Base-by-base conservation (phyloP, 2,329 filamentous ascomycete species). In the Moelleriella libera region DNA sequence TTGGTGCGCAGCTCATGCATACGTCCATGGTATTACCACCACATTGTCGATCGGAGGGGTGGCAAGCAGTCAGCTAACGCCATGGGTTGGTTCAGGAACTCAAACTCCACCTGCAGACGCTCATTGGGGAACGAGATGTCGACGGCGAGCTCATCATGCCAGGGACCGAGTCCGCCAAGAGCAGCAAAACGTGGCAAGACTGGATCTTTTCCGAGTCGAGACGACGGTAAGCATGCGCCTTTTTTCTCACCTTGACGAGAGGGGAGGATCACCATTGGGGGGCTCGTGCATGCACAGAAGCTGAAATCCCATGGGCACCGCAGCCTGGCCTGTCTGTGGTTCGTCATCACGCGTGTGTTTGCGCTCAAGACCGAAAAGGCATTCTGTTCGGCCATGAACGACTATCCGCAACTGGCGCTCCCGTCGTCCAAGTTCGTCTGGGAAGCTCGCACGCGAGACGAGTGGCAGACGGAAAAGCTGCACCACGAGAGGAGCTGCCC, bases 121-220 rank as follows among this genome's bases (percentile, higher is more conserved):
- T 54, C 4, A 14, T 49, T 0, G 51, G 48, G 0, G 48, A 7
- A n/a, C n/a, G n/a, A n/a, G n/a, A n/a, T n/a, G n/a, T n/a, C n/a
- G n/a, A n/a, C n/a, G n/a, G n/a, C 1, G 59, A 50, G 21, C 34
- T 45, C 11, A 50, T 53, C 1, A 46, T 44, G 7, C 12, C 31
- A 28, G 14, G 42, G 5, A 51, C 56, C 0, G 57, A 62, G 11
- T 3, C 42, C 2, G 43, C 41, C 0, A 41, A 53, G 7, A 51
- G 53, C 2, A 56, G 55, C 5, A 32, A 11, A 3, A 54, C 50
- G 2, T 63, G 59, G 61, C 50, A 60, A 44, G 54, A 57, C 6
- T 63, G 60, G 59, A 54, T 63, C 5, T 57, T 60, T 30, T 56
- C 57, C 0, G 60, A 63, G 44, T 60, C 60, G 0, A 53, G 60